These are phyloP conservation scores for Stagonosporopsis tanaceti DNA, from an alignment of 2,329 filamentous ascomycete species.

Conservation along the genomic window DNA sequence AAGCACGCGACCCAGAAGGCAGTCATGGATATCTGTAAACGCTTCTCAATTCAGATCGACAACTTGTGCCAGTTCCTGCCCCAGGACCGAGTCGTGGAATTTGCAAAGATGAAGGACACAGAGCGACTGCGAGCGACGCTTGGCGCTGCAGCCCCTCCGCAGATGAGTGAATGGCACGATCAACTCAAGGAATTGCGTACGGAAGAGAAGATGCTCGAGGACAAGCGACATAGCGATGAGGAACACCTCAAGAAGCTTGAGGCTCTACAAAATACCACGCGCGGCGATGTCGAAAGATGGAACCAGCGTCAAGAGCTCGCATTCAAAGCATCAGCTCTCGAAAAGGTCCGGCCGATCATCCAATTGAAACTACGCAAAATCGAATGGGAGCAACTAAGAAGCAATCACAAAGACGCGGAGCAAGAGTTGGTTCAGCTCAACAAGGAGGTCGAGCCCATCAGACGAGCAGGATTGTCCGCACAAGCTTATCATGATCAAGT, in stretches of 20 bases:
- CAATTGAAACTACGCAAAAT: constrained; percentile 66
- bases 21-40: constrained; percentile 72
- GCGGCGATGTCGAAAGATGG: constrained; percentile 83
- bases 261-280: constrained; percentile 74
- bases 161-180: constrained; percentile 82
- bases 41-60: constrained; percentile 91
- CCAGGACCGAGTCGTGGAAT: constrained; percentile 94
- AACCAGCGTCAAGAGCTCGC: constrained; percentile 76
- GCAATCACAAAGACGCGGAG: constrained; percentile 62
- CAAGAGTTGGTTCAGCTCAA: constrained; percentile 68
- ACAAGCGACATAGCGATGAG: constrained; percentile 64
- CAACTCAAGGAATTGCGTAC: constrained; percentile 74
- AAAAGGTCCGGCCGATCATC: constrained; percentile 70
- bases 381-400: constrained; percentile 62
- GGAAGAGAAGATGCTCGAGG: constrained; percentile 71
- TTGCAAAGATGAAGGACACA: constrained; percentile 81
- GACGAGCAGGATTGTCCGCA: constrained; percentile 75
- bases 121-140: constrained; percentile 87
- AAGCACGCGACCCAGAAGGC: constrained; percentile 66
- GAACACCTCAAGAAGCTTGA: constrained; percentile 74
- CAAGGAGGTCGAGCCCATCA: constrained; percentile 69
- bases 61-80: constrained; percentile 97
- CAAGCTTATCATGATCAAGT: constrained; percentile 70
- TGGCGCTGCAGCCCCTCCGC: constrained; percentile 80
- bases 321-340: constrained; percentile 68